A percentile compares a stretch with the other conserved stretches of the same genome.
These are phyloP conservation scores for Neonectria neomacrospora DNA, from an alignment of 2,329 filamentous ascomycete species.

Conservation along the genomic window DNA sequence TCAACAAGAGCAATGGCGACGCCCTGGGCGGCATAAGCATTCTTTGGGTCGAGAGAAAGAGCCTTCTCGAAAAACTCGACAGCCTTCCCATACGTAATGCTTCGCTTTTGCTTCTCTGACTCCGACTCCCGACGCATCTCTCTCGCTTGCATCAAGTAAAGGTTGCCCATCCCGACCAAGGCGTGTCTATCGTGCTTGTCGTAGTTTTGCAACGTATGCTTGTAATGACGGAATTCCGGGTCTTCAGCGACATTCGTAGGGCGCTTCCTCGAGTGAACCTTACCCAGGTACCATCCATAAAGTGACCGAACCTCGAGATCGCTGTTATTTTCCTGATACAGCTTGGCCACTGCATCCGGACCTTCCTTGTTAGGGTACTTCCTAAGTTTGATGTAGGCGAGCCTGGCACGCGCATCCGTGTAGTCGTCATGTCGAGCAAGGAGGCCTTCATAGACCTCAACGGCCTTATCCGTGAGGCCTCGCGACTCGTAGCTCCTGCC, in stretches of 20 bases:
- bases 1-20: constrained; percentile 94
- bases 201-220: constrained; percentile 91
- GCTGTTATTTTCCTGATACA: constrained; percentile 84
- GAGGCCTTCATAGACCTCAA: constrained; percentile 88
- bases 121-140: constrained; percentile 96
- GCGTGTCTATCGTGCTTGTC: constrained; percentile 99
- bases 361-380: constrained; percentile 86
- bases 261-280: constrained; percentile 81
- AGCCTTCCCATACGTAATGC: constrained; percentile 86
- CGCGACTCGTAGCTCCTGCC: constrained; percentile 92
- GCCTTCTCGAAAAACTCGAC: constrained; percentile 99
- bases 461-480: constrained; percentile 82
- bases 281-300: constrained; percentile 95
- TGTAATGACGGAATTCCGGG: constrained; percentile 92
- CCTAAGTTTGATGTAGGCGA: constrained; percentile 89
- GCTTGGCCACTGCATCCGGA: constrained; percentile 83
- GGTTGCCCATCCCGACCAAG: constrained; percentile 94
- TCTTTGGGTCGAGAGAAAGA: constrained; percentile 91
- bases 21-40: constrained; percentile 95
- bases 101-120: constrained; percentile 88
- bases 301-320: constrained; percentile 93
- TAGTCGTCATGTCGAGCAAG: constrained; percentile 89
- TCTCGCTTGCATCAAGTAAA: constrained; percentile 85
- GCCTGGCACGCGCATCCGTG: constrained; percentile 86
- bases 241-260: constrained; percentile 86